Base-by-base conservation (phyloP, 345 rosid genomes). In the Hibiscus tridactylites region DNA sequence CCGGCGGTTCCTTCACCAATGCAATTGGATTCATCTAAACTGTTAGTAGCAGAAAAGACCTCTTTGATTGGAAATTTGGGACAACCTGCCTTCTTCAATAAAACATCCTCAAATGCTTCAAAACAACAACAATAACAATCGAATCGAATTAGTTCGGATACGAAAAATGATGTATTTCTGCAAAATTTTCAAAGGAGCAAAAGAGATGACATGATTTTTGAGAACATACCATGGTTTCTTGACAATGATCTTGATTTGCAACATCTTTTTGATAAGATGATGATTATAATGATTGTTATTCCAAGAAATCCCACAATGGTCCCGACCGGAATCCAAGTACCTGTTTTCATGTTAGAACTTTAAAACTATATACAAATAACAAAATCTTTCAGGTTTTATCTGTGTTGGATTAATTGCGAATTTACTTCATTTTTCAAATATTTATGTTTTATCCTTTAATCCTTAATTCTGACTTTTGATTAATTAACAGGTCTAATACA, bases 1-100 rank as follows among this genome's bases (percentile, higher is more conserved):
- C 89, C 87, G 17, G 90, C 85, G 49, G 83, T 84, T 74, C 90
- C 88, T 84, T 84, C 81, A 8, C 88, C 86, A 6, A 81, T 82
- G 71, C 82, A 73, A 76, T 86, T 82, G n/a, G 67, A 53, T 29
- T 65, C 74, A 66, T 77, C 71, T 54, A 84, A 73, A 52, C 75
- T 81, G 47, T 72, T 61, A 8, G 88, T 84, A 39, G 90, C 85
- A 13, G 68, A 75, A 54, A 70, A 79, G 2, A 86, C 76, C 67
- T 81, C 83, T 74, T 66, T 78, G 54, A 71, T 63, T 15, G 71
- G 58, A 69, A 81, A 61, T 24, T 70, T 71, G 8, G 74, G 82
- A 72, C 86, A 86, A 1, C 65, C 65, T 49, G 78, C 71, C 33
- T 79, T 74, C 65, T 71, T 72, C 16, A 79, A 52, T 33, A 65